Percentiles rank a stretch among this genome's conserved stretches.
Evolutionary conservation across 2,329 filamentous ascomycete species (phyloP).

Genomic region (Phialemoniopsis sp.): DNA sequence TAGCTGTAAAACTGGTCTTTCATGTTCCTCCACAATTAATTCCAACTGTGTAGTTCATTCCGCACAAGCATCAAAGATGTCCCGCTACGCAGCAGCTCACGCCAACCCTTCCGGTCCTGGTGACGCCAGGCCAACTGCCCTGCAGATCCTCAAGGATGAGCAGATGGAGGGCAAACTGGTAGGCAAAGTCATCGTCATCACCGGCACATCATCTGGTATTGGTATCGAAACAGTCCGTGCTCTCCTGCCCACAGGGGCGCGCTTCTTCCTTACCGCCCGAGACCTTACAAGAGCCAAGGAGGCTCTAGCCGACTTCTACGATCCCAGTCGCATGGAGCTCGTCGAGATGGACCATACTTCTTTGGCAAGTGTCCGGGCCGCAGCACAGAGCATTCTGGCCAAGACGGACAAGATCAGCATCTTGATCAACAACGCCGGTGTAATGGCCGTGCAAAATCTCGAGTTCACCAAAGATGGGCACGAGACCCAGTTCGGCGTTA

Average conservation of each 20-base stretch:
- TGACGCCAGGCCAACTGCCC: conserved; percentile 29
- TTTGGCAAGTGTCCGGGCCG: conserved; percentile 25
- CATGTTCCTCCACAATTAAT: too few species aligned
- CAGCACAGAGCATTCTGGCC: conserved; percentile 10
- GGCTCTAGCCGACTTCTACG: conserved; percentile 18
- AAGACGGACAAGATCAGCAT: conserved; percentile 7
- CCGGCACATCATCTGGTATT: conserved; percentile 33
- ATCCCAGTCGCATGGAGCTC: conserved; percentile 23
- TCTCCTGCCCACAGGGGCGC: conserved; percentile 37
- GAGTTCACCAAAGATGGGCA: conserved; percentile 8
- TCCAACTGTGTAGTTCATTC: too few species aligned
- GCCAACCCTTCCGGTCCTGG: too few species aligned
- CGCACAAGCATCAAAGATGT: too few species aligned
- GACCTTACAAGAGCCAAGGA: conserved; percentile 27
- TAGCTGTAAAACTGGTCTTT: too few species aligned
- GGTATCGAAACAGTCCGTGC: conserved; percentile 35
- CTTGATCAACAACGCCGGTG: conserved; percentile 6
- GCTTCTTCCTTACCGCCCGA: conserved; percentile 35
- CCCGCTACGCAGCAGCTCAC: too few species aligned
- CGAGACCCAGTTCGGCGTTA: conserved; percentile 42
- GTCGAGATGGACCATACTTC: conserved; percentile 23
- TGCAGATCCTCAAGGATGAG: conserved; percentile 29
- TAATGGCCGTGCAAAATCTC: conserved; percentile 3
- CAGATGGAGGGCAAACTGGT: too few species aligned
- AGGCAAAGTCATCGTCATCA: conserved; percentile 34